Base-by-base conservation (phyloP, 1,284 basidiomycete species). In the Athelia sp. region DNA sequence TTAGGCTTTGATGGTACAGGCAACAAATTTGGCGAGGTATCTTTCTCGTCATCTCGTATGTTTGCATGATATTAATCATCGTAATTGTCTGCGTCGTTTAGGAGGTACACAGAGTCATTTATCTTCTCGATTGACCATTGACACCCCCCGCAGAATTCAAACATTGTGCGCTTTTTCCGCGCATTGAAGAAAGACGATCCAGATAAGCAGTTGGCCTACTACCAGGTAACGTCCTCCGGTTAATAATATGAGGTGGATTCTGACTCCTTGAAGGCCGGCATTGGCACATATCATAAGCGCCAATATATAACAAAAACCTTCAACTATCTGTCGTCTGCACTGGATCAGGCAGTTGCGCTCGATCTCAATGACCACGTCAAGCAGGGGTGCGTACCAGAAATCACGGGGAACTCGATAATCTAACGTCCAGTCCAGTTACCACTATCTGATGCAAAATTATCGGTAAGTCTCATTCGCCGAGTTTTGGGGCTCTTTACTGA, bases 391-490 rank as follows among this genome's bases (percentile, higher is more conserved):
- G 11, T 1, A 24, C 26, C 19, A n/a, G n/a, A n/a, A n/a, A 18
- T 48, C 21, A 23, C 14, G 15, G n/a, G n/a, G 43, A 4, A 24
- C n/a, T 15, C 35, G 15, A 14, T 45, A 9, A 23, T 31, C 19
- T 17, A 10, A 22, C 13, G 4, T 18, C 26, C 19, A 10, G 78
- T 75, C 69, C 31, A 81, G 80, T 2, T 84, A 84, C 51, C 68
- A 74, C 47, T 83, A 82, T 58, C 60, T 84, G 43, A 81, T 81
- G 76, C 71, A 82, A 56, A 80, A 81, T 50, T 81, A 74, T 73
- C 55, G 29, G 68, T 62, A 15, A 24, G 6, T 15, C 22, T 18
- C 17, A 11, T n/a, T n/a, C n/a, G n/a, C n/a, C n/a, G n/a, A n/a
- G n/a, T n/a, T n/a, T n/a, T n/a, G n/a, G n/a, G n/a, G n/a, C n/a